Evolutionary conservation across 768 basidiomycete species (phyloP).

Genomic region (Pisolithus orientalis): DNA sequence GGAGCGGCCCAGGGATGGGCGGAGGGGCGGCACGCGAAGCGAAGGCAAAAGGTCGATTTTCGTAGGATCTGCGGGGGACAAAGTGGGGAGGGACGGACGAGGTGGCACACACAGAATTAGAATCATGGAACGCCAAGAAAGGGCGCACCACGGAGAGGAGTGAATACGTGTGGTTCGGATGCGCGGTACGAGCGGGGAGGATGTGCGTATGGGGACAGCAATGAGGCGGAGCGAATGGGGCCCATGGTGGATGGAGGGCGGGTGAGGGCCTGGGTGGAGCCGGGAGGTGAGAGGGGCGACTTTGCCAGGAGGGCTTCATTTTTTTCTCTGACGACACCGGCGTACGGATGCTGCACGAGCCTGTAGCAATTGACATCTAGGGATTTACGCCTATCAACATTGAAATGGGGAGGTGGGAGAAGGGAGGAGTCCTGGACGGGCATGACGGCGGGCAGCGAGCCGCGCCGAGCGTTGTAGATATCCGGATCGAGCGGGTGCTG

Average conservation of each 20-base stretch:
- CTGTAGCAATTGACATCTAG: constrained; percentile 42
- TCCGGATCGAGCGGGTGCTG: constrained; percentile 24
- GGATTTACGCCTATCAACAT: constrained; percentile 32
- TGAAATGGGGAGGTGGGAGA: constrained; percentile 20
- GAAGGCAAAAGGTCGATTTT: constrained; percentile 43
- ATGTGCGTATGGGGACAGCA: constrained; percentile 40
- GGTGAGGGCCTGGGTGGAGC: constrained; percentile 30
- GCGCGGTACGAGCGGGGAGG: constrained; percentile 27
- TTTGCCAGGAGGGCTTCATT: constrained; percentile 28
- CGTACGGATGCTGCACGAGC: constrained; percentile 42
- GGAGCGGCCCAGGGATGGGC: constrained; percentile 50
- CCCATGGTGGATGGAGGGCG: constrained; percentile 32
- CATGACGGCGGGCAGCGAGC: constrained; percentile 46
- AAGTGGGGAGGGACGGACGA: constrained; percentile 1
- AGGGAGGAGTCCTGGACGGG: constrained; percentile 29
- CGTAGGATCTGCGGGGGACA: constrained; percentile 28
- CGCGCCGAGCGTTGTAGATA: constrained; percentile 38
- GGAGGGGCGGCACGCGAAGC: constrained; percentile 42
- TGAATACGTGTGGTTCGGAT: constrained; percentile 28
- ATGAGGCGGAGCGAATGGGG: constrained; percentile 41
- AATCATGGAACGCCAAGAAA: constrained; percentile 27
- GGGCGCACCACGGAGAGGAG: constrained; percentile 31
- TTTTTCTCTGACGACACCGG: constrained; percentile 27
- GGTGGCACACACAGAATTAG: constrained; percentile 1
- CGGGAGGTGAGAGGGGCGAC: constrained; percentile 27